Base-by-base conservation (phyloP, 371 early-diverging fungal genomes). In the Mucor velutinosus region DNA sequence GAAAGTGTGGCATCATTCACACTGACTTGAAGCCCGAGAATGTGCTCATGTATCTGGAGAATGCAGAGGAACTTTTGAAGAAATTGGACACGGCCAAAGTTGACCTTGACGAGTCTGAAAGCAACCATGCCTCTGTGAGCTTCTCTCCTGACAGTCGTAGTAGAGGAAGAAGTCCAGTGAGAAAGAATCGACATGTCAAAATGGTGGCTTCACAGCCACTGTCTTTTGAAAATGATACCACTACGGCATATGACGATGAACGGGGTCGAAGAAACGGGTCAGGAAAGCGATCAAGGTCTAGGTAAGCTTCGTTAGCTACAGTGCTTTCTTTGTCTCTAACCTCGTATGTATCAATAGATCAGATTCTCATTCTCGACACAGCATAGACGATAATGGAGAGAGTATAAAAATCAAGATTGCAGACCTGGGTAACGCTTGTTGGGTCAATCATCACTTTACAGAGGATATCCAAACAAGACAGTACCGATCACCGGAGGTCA, bases 1-100 rank as follows among this genome's bases (percentile, higher is more conserved):
- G 92, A 1, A 90, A 91, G 59, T 97, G 99, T 82, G 91, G 92
- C 29, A 96, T 99, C 69, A 97, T 98, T 60, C 99, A 99, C 80
- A 98, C 99, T 0, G 99, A 99, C 76, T 73, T 99, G 53, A 99
- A 99, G 72, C 99, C 99, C 0, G 99, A 97, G 72, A 97, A 97
- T 74, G 95, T 96, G 3, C 82, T 97, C 21, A 93, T 95, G 49
- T 94, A 94, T 70, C 88, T 96, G 30, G 94, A 95, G 60, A 89
- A 93, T 64, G 93, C 95, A 6, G 94, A 94, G 47, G 87, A 90
- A 56, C 79, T 90, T 2, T 74, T 90, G 35, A 78, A 71, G 33
- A 60, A 72, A 53, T 58, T 69, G 30, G 60, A 62, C 45, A 45
- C 7, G 30, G 35, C 12, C 29, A 33, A 23, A 35, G 35, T 30